Percentiles rank a stretch among this genome's conserved stretches.
phyloP scores from a whole-genome alignment of 345 rosid species.

The Eucalyptus albens region DNA sequence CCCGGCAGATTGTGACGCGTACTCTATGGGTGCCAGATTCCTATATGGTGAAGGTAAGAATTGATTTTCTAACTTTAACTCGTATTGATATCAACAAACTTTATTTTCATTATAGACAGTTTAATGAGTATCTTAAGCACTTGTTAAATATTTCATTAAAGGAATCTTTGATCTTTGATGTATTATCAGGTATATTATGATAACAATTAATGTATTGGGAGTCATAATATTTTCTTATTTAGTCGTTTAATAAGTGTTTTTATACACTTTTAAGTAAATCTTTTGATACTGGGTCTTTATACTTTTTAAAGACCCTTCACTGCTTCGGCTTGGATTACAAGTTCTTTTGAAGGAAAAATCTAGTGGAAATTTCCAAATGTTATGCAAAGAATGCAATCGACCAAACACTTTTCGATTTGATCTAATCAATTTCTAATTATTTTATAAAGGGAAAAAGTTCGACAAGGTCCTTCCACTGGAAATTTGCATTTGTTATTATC shows the following conservation, averaged over 20 bases:
- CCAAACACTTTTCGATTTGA: not conserved
- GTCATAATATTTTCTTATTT: not conserved
- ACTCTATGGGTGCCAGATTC: fast-evolving
- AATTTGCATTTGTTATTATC: not conserved
- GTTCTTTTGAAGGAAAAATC: not conserved
- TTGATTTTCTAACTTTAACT: not conserved
- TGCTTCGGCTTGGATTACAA: fast-evolving
- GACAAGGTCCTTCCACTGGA: not conserved
- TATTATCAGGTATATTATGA: fast-evolving
- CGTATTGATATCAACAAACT: fast-evolving
- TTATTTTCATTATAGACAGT: not conserved
- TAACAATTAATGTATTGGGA: not conserved
- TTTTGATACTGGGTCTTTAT: not conserved
- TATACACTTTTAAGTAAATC: not conserved
- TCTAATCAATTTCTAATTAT: not conserved
- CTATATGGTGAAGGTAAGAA: not conserved
- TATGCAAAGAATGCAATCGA: not conserved
- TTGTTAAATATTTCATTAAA: not conserved
- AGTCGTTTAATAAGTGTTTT: not conserved
- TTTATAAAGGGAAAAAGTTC: not conserved
- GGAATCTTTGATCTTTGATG: not conserved
- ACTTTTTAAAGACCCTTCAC: not conserved
- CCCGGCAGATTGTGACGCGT: not conserved
- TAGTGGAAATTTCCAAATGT: not conserved
- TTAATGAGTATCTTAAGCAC: not conserved